These are phyloP conservation scores for Chlamydomonas asymmetrica DNA, from an alignment of 139 green algal species.

Conservation along the genomic window DNA sequence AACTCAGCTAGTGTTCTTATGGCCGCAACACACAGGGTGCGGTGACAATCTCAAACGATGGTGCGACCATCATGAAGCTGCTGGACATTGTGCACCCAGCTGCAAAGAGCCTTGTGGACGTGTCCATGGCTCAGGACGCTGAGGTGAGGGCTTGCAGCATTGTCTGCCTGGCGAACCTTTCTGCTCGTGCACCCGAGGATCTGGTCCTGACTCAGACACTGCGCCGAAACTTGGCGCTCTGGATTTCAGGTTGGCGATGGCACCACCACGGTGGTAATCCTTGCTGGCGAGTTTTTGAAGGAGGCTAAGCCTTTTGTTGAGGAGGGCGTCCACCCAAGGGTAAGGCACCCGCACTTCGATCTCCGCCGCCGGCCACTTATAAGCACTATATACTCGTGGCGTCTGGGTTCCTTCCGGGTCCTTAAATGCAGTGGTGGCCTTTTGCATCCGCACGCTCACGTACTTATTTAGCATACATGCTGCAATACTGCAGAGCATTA, in stretches of 20 bases:
- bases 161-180: neutral
- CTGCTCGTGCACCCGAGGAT: neutral
- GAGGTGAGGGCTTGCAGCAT: conserved; percentile 64
- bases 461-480: neutral
- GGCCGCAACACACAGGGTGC: no score
- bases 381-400: no score
- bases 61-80: conserved; percentile 99
- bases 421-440: neutral
- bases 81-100: conserved; percentile 98
- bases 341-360: no score
- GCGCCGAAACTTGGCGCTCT: neutral
- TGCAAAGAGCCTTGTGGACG: conserved; percentile 95
- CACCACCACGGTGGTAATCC: conserved; percentile 97
- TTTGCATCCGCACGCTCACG: neutral
- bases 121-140: conserved; percentile 92
- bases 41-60: conserved; percentile 97
- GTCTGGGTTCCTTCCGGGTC: no score
- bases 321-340: conserved; percentile 93
- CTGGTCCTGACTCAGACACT: no score
- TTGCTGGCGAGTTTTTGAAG: conserved; percentile 94
- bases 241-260: conserved; percentile 91
- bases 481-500: conserved; percentile 82
- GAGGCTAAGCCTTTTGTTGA: conserved; percentile 95
- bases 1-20: no score
- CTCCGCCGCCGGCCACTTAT: no score